Evolutionary conservation across 2,329 filamentous ascomycete species (phyloP).

Genomic region (Pseudogymnoascus verrucosus): DNA sequence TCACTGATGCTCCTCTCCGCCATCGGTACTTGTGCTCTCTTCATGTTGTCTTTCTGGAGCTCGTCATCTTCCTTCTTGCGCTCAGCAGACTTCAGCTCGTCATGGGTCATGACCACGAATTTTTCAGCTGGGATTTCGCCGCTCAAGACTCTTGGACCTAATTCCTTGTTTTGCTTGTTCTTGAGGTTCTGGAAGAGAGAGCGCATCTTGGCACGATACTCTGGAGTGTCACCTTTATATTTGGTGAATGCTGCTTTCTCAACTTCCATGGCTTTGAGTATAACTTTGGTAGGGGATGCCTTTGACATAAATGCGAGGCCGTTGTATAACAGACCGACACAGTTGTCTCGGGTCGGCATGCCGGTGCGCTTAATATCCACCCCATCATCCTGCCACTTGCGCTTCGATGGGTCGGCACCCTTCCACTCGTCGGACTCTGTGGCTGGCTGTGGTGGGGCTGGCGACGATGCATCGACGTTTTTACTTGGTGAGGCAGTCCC

Average conservation of each 20-base stretch:
- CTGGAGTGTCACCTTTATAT: slow-evolving; percentile 61
- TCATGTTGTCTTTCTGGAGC: slow-evolving; percentile 88
- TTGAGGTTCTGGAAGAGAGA: slow-evolving; percentile 93
- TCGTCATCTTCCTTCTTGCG: slow-evolving; percentile 67
- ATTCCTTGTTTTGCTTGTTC: slow-evolving; percentile 73
- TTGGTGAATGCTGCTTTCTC: slow-evolving; percentile 68
- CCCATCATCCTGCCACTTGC: slow-evolving; percentile 73
- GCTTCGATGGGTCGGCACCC: slow-evolving; percentile 64
- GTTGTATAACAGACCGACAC: slow-evolving; percentile 88
- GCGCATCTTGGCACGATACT: slow-evolving; percentile 83
- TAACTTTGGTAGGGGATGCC: slow-evolving; percentile 61
- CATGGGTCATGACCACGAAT: slow-evolving; percentile 80
- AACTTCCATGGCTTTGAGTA: slow-evolving; percentile 71
- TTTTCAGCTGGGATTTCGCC: slow-evolving; percentile 63
- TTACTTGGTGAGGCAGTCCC: slow-evolving; percentile 44
- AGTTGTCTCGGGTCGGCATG: slow-evolving; percentile 68
- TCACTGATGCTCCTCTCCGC: slow-evolving; percentile 85
- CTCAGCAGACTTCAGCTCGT: slow-evolving; percentile 84
- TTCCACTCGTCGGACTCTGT: slow-evolving; percentile 34
- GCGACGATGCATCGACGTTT: slow-evolving; percentile 26
- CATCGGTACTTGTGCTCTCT: slow-evolving; percentile 90
- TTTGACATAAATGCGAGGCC: slow-evolving; percentile 67
- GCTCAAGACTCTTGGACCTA: slow-evolving; percentile 67
- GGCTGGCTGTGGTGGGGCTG: slow-evolving; percentile 27
- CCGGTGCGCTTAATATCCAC: slow-evolving; percentile 71